A percentile compares a stretch with the other conserved stretches of the same genome.
Evolutionary conservation across 2,329 filamentous ascomycete species (phyloP).

Genomic region (Diaporthe sp.): DNA sequence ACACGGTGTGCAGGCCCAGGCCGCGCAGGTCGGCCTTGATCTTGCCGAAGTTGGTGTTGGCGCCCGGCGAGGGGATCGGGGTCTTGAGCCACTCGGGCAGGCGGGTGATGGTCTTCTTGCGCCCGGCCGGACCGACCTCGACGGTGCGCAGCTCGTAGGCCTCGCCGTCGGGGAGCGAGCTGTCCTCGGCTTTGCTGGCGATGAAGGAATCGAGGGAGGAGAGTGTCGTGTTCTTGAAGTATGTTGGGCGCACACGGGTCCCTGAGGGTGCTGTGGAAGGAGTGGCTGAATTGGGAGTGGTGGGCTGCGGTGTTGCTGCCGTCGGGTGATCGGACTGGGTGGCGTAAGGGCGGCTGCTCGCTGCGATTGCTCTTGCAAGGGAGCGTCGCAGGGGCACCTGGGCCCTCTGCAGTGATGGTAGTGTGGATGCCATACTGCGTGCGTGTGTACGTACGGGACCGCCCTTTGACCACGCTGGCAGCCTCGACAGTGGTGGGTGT

Average conservation of each 20-base stretch:
- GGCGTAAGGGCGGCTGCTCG: conserved; percentile 58
- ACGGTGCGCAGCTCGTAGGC: conserved; percentile 73
- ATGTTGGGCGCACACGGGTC: conserved; percentile 59
- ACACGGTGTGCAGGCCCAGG: conserved; percentile 92
- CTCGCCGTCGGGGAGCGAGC: conserved; percentile 64
- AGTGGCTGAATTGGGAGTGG: conserved; percentile 42
- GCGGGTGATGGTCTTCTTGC: conserved; percentile 76
- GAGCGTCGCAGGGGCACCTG: conserved; percentile 59
- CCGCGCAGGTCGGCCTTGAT: conserved; percentile 95
- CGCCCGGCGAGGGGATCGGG: conserved; percentile 79
- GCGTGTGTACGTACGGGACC: not conserved
- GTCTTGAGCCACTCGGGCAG: conserved; percentile 97
- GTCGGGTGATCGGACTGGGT: conserved; percentile 51
- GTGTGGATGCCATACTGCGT: conserved; percentile 56
- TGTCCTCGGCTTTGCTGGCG: conserved; percentile 54
- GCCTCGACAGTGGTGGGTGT: not conserved
- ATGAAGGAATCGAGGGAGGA: conserved; percentile 73
- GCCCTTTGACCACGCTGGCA: conserved; percentile 14
- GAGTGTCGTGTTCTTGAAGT: conserved; percentile 72
- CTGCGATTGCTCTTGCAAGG: conserved; percentile 49
- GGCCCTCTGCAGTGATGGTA: conserved; percentile 57
- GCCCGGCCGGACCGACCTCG: conserved; percentile 73
- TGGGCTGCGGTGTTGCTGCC: conserved; percentile 39
- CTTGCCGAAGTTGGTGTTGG: conserved; percentile 87
- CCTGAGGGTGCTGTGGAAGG: conserved; percentile 31